Base-by-base conservation (phyloP, 495 filamentous ascomycete genomes). In the Choiromyces venosus region DNA sequence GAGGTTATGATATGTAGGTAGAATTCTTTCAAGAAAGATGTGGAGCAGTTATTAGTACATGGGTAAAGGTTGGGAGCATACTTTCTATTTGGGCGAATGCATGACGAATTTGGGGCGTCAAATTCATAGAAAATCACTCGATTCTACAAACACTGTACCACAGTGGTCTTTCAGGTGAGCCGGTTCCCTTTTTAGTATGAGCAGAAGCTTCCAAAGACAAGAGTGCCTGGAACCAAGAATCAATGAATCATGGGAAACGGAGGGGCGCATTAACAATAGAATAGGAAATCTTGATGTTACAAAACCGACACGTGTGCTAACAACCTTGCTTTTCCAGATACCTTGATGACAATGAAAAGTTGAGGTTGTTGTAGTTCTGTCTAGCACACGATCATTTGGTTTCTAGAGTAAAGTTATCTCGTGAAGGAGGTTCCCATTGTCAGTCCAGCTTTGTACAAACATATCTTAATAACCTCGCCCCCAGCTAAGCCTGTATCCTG, bases 331-430 rank as follows among this genome's bases (percentile, higher is more conserved):
- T n/a, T n/a, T n/a, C n/a, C n/a, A n/a, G n/a, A n/a, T n/a, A n/a
- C n/a, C n/a, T n/a, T n/a, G n/a, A n/a, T n/a, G n/a, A n/a, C n/a
- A n/a, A n/a, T n/a, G n/a, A n/a, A n/a, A n/a, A n/a, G n/a, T n/a
- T n/a, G n/a, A n/a, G n/a, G n/a, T n/a, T n/a, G n/a, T n/a, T n/a
- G n/a, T n/a, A n/a, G n/a, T n/a, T n/a, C n/a, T n/a, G n/a, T n/a
- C n/a, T n/a, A n/a, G n/a, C n/a, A n/a, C n/a, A n/a, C n/a, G 44
- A 37, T 75, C 71, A 67, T 66, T 65, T 4, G 67, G 64, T 35
- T 37, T 80, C 78, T 74, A 73, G 37, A 71, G 65, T 14, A n/a
- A n/a, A n/a, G n/a, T n/a, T n/a, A 80, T 68, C 42, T 70, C 46
- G 38, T 80, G 80, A 14, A 75, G 56, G 52, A 69, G 42, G 33